Evolutionary conservation across 208 protist species (phyloP), one percentile per base, ranked within the genome.

Genomic region (Trypanosoma cruzi): DNA sequence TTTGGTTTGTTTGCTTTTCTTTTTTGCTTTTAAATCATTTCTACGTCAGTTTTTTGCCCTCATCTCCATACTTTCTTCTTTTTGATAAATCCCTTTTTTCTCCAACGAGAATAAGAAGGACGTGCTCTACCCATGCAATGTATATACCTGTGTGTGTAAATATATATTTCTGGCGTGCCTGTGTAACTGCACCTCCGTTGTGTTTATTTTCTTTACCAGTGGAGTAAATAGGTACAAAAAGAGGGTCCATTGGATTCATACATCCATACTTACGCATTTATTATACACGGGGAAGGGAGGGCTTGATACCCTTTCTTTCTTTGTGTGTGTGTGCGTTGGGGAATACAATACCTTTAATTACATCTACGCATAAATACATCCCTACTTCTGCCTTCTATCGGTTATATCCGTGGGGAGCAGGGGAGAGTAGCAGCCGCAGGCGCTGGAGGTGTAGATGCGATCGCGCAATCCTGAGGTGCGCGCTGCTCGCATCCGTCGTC

Each of bases 31-130:
- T 20, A 44, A 44, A 13, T 14, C 40, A 16, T 44, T 44, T 44
- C 40, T 13, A 44, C 40, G 11, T 14, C 13, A 14, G 40, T 2
- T 44, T n/a, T n/a, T n/a, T n/a, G 6, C 42, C 56, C 28, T 67
- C 44, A 34, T 42, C 29, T 13, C 4, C 26, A 13, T 42, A 26
- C 37, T 36, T 59, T 50, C 8, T 49, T 67, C 29, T 44, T 68
- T 24, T n/a, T n/a, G n/a, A n/a, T n/a, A n/a, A n/a, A n/a, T n/a
- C 10, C 48, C 62, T 26, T 26, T 31, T 7, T 53, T 5, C 24
- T 37, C 1, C 4, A 68, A 73, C 61, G 46, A 63, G 64, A 75
- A 70, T 40, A 74, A 61, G 46, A 26, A 1, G 11, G 53, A 36
- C 8, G 40, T 44, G 40, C n/a, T n/a, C n/a, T n/a, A n/a, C n/a